Evolutionary conservation across 768 basidiomycete species (phyloP).

Genomic region (Chalciporus piperatus): DNA sequence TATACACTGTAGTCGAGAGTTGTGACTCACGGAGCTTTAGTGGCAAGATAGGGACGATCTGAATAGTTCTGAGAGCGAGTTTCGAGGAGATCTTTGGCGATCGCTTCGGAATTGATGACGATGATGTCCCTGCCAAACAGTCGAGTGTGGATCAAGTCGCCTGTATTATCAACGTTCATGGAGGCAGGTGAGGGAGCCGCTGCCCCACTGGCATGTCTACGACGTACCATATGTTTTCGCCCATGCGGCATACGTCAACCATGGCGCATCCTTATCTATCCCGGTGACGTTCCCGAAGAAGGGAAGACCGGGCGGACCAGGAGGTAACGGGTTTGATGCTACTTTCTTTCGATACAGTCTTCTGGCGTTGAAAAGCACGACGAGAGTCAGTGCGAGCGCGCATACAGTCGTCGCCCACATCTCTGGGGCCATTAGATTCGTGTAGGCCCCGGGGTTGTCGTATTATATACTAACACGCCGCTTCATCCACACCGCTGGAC

Average conservation of each 20-base stretch:
- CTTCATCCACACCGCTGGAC: too few species aligned
- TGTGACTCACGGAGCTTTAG: too few species aligned
- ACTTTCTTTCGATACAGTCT: not conserved
- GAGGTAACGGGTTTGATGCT: not conserved
- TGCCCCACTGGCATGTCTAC: not conserved
- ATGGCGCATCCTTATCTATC: not conserved
- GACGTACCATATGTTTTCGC: constrained; percentile 29
- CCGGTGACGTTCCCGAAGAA: not conserved
- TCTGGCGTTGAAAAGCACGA: not conserved
- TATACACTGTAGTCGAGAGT: too few species aligned
- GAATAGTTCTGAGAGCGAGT: constrained; percentile 44
- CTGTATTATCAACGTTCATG: constrained; percentile 16
- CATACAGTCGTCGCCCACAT: not conserved
- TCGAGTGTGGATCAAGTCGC: constrained; percentile 41
- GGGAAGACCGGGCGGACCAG: not conserved
- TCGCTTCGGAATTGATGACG: constrained; percentile 42
- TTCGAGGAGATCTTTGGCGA: constrained; percentile 28
- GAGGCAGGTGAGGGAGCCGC: too few species aligned
- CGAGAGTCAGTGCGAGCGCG: not conserved
- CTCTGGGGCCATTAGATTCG: too few species aligned
- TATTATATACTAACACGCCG: too few species aligned
- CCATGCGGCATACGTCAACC: constrained; percentile 24
- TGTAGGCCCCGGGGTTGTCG: too few species aligned
- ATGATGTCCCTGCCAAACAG: constrained; percentile 42
- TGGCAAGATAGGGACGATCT: constrained; percentile 40